Conservation (phyloP, 2,329 filamentous ascomycete genomes). For the Penicillium corylophilum region DNA sequence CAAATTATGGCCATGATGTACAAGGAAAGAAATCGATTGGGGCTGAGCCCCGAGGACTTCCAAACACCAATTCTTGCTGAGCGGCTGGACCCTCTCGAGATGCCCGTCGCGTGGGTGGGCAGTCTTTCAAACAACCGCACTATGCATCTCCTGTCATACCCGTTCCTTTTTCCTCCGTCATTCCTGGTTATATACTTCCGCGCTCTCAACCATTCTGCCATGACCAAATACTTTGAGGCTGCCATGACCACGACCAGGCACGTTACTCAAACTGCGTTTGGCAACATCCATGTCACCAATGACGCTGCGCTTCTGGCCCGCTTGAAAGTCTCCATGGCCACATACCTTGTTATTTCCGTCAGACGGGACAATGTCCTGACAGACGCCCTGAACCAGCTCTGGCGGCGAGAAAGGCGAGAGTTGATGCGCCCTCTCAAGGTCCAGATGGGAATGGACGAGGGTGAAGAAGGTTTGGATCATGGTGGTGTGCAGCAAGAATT, state of each 20-base stretch:
- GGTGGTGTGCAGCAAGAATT: conserved; percentile 97
- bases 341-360: conserved; percentile 69
- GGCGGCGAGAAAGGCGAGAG: conserved; percentile 79
- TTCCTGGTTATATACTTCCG: conserved; percentile 81
- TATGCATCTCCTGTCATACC: conserved; percentile 74
- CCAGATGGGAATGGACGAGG: conserved; percentile 74
- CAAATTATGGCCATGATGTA: conserved; percentile 71
- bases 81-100: conserved; percentile 69
- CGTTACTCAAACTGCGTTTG: conserved; percentile 47
- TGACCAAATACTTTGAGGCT: conserved; percentile 76
- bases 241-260: conserved; percentile 53
- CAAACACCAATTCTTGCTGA: conserved; percentile 74
- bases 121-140: conserved; percentile 61
- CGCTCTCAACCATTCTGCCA: conserved; percentile 79
- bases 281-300: conserved; percentile 51
- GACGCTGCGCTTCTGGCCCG: conserved; percentile 62
- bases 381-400: conserved; percentile 83
- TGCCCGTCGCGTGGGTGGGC: conserved; percentile 70
- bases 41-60: conserved; percentile 69
- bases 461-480: conserved; percentile 88
- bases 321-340: conserved; percentile 65
- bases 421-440: conserved; percentile 84
- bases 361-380: conserved; percentile 65
- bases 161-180: conserved; percentile 73
- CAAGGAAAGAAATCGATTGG: conserved; percentile 66